Evolutionary conservation across 371 early-diverging fungal species (phyloP), one percentile per base, ranked within the genome.

Genomic region (Mucor velutinosus): DNA sequence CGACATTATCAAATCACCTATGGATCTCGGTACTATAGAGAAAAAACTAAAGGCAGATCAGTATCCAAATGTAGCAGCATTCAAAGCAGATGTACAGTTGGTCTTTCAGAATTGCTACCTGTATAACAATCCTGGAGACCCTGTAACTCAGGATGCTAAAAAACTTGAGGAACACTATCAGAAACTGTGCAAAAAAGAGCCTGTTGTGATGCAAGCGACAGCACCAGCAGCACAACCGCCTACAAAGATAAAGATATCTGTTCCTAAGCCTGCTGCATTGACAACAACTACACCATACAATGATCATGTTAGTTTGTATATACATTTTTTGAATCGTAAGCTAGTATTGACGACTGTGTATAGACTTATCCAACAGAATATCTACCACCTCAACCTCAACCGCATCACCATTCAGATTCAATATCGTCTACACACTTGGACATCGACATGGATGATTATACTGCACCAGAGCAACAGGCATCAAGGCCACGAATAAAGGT

Each of bases 1-100:
- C 45, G 90, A 92, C 25, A 83, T 95, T 35, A 88, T 99, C 75
- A 98, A 95, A 74, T 64, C 88, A 4, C 99, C 99, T 0, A 99
- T 99, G 99, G 99, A 99, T 72, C 85, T 99, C 21, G 89, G 93
- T 1, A 99, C 99, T 0, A 89, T 99, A 23, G 90, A 91, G 67
- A 76, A 81, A 53, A 97, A 97, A 74, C 58, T 89, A 41, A 61
- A 72, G 8, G 66, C 67, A 15, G 78, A 81, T 7, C 64, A 71
- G 45, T 89, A 89, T 53, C 55, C 55, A 2, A 72, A 78, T 0
- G 65, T 84, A 2, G 83, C 80, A 32, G 81, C 77, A 33, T 85
- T 85, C 55, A 64, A 76, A 23, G 64, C 62, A 1, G 87, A 88
- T 55, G 76, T 84, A 7, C 74, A 75, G 3, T 71, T 86, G 6